Percentiles rank a stretch among this genome's conserved stretches.
These are phyloP conservation scores for Penicillium sp. DNA, from an alignment of 2,329 filamentous ascomycete species.

Conservation along the genomic window DNA sequence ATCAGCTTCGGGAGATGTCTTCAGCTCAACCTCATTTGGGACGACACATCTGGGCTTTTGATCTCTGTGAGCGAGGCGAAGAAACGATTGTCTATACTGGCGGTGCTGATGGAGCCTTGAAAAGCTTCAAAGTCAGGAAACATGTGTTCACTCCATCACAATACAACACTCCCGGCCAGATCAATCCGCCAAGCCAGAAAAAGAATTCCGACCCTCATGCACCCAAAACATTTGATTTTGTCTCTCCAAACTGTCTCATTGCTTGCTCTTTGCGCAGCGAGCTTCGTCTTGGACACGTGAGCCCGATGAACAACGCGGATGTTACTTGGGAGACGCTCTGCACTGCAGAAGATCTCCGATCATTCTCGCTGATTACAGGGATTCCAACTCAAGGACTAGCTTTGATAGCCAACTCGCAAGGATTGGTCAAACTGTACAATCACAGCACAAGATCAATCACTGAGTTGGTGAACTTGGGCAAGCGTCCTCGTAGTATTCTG, in stretches of 20 bases:
- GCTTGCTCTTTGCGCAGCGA: constrained; percentile 36
- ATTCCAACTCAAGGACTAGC: constrained; percentile 37
- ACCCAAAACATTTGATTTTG: constrained; percentile 40
- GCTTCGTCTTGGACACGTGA: constrained; percentile 36
- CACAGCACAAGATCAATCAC: constrained; percentile 36
- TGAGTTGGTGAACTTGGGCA: constrained; percentile 31
- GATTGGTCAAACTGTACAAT: constrained; percentile 41
- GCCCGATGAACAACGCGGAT: constrained; percentile 14
- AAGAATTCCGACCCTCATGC: constrained; percentile 14
- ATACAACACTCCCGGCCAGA: constrained; percentile 5
- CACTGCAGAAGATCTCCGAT: constrained; percentile 35
- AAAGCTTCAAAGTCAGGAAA: constrained; percentile 35
- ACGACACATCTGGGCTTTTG: constrained; percentile 87
- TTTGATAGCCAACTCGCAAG: constrained; percentile 40
- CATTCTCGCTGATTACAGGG: constrained; percentile 37
- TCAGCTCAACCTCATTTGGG: constrained; percentile 72
- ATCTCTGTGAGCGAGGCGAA: constrained; percentile 39
- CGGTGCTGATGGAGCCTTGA: constrained; percentile 76
- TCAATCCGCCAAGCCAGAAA: not conserved
- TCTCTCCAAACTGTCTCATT: constrained; percentile 40
- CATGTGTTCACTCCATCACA: not conserved
- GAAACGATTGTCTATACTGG: constrained; percentile 67
- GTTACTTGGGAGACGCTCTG: constrained; percentile 36
- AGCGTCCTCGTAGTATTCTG: constrained; percentile 36
- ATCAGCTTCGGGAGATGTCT: constrained; percentile 48